Evolutionary conservation across 257 asterid genomes (phyloP), one percentile per base, ranked within the genome.

Genomic region (Scutellaria barbata): DNA sequence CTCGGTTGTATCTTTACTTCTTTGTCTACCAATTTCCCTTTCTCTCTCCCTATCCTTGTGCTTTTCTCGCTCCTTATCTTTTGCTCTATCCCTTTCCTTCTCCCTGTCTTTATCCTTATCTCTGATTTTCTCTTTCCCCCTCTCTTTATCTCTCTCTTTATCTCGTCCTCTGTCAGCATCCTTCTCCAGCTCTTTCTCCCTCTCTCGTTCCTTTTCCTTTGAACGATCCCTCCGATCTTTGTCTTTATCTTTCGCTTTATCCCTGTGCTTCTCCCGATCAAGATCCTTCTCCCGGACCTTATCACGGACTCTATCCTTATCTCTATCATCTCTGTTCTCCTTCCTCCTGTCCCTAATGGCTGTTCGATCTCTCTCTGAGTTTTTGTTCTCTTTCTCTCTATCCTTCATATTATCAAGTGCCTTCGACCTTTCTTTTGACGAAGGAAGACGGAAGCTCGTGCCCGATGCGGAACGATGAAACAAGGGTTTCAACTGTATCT

Each of bases 271-370:
- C 79, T 81, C 96, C 51, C 86, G 81, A 66, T 84, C 92, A 69
- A 58, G 25, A 66, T 85, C 96, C 79, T 81, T 87, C 70, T 84
- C 97, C 40, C 86, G 58, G 11, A 51, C 73, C 76, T 76, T 87
- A 42, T 82, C 93, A 20, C 86, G 81, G 52, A 58, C 76, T 78
- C 69, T 85, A 59, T 82, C 95, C 73, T 76, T 92, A 48, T 80
- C 94, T 68, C 69, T 76, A 50, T 84, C 92, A 64, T 86, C 89
- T 58, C 79, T 88, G 59, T 92, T 95, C 62, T 84, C 98, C 80
- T 82, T 88, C 85, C 85, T 86, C 84, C 83, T 81, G 70, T 85
- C 96, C 79, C 87, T 82, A 73, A 80, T 66, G 5, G 85, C 80
- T 12, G 52, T 58, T 46, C 82, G 65, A 62, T 81, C 86, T 72